Base-by-base conservation (phyloP, 805 yeast genomes). In the Kodamaea kakaduensis region DNA sequence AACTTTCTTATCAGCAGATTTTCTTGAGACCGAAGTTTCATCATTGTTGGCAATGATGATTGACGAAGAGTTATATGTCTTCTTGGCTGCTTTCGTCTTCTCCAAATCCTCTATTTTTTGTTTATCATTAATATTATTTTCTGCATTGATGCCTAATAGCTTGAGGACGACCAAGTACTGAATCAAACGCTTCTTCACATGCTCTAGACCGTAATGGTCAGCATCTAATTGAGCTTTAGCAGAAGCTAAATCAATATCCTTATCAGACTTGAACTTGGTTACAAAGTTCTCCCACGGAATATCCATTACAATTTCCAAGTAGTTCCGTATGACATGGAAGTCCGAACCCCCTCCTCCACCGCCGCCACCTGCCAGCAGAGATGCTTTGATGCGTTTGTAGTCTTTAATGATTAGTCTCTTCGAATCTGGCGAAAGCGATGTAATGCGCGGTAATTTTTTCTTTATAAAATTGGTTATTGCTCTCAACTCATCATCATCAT, bases 101-200 rank as follows among this genome's bases (percentile, higher is more conserved):
- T 28, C 31, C 18, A 40, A 33, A n/a, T 22, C 16, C 10, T 32
- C 34, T 37, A 44, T 28, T 8, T 16, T 19, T 9, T 17, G 25
- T 8, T 20, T 21, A 7, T 30, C 32, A 20, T 37, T 26, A 8
- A 36, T 24, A 13, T 37, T 28, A 17, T 25, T 38, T 12, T 61
- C 67, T 1, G 68, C 67, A 41, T 61, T 63, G 12, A 58, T 50
- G 2, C 68, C 71, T 42, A 67, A 51, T 26, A 88, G 67, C 42
- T 83, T 82, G 43, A 85, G 59, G 5, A 87, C 88, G 4, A 93
- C 87, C 19, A 87, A 63, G 53, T 86, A 85, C 54, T 87, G 94
- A 15, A 87, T 54, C 24, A 87, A 68, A 32, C 96, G 67, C 45
- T 73, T 78, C 56, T 87, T 87, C 30, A 83, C 90, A 37, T 58